Evolutionary conservation across 352 stramenopile genomes (phyloP).

Genomic region (Pythium guiyangense): DNA sequence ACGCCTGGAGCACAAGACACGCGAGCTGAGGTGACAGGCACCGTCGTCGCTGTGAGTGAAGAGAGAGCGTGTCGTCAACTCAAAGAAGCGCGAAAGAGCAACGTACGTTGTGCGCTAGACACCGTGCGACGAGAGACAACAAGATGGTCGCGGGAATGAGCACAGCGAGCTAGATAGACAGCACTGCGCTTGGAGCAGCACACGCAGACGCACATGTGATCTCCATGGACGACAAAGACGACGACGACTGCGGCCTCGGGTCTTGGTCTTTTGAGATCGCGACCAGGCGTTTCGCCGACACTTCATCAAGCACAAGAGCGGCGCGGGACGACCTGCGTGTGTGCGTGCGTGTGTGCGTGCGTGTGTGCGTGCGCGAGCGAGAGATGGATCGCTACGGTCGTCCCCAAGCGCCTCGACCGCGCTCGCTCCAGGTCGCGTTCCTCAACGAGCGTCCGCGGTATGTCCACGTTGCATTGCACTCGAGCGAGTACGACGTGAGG

Average conservation of each 20-base stretch:
- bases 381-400: conserved; percentile 43
- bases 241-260: neutral
- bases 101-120: conserved; percentile 6
- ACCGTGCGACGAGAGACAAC: neutral
- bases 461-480: neutral
- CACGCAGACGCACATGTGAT: conserved; percentile 2
- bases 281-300: neutral
- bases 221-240: too few relatives aligned
- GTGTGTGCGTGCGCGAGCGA: neutral
- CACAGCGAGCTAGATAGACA: too few relatives aligned
- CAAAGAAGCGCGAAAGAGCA: too few relatives aligned
- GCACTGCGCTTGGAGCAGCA: neutral
- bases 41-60: neutral
- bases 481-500: neutral
- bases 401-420: conserved; percentile 21
- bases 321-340: neutral
- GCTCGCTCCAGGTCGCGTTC: conserved; percentile 25
- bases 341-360: too few relatives aligned
- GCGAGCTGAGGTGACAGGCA: conserved; percentile 28
- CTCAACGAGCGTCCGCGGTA: conserved; percentile 38
- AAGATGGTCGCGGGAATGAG: neutral
- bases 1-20: conserved; percentile 54
- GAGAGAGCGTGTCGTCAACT: neutral
- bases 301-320: neutral
- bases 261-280: neutral